Base-by-base conservation (phyloP, 148 eudicot species). In the Amaranthus palmeri region DNA sequence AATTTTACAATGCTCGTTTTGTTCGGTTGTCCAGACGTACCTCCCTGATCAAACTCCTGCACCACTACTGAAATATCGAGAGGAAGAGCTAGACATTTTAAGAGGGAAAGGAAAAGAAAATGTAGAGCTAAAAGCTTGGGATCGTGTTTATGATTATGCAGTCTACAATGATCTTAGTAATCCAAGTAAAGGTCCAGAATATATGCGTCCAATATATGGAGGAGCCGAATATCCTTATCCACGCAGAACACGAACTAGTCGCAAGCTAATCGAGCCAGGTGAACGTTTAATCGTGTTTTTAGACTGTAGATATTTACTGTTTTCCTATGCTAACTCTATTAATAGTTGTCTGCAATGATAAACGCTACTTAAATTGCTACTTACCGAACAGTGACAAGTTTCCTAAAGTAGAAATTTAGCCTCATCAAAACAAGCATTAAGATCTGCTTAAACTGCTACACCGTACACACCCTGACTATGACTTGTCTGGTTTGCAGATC, bases 111-210 rank as follows among this genome's bases (percentile, higher is more conserved):
- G 96, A 74, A 75, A 74, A 36, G 92, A 88, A 77, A 75, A 77
- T 6, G 88, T 84, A 60, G 74, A 81, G 76, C 90, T 85, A 4
- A 75, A 90, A 69, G 89, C 88, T 74, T 92, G 93, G 97, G 97
- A 92, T 61, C 83, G 97, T n/a, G 88, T 92, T 9, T 92, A 92
- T 74, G 97, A 92, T 67, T 92, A 88, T 77, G 97, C 86, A 49
- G 49, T 46, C 55, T 92, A 92, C 56, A 88, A 92, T 68, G 97
- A 92, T 74, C 76, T 85, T 64, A 89, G 96, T 51, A 87, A 84
- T 12, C 92, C 96, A 0, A 91, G 86, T 44, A 86, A 78, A 47
- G 88, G 81, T 36, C 42, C 76, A 1, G 67, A 90, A 41, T 59
- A 86, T 74, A 76, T 47, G 6, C 88, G 96, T 13, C 87, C 92